phyloP scores from a whole-genome alignment of 345 rosid genomes.

The Odontarrhena argentea region DNA sequence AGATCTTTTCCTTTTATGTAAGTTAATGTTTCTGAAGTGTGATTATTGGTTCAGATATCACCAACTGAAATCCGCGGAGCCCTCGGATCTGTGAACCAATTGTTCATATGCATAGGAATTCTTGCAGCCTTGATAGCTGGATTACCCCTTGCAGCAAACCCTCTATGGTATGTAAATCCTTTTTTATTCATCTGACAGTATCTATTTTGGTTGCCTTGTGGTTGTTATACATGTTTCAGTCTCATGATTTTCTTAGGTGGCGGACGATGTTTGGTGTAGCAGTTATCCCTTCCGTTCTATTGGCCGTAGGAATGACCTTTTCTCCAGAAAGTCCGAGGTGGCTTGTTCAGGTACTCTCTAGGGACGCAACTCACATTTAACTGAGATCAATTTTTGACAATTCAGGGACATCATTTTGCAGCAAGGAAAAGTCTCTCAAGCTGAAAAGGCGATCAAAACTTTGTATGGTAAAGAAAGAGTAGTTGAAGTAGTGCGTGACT shows the following conservation, averaged over 20 bases:
- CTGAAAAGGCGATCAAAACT: conserved; percentile 75
- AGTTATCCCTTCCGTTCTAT: conserved; percentile 75
- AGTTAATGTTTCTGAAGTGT: conserved; percentile 6
- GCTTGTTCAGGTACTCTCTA: conserved; percentile 81
- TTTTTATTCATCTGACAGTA: background rate
- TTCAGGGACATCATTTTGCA: conserved; percentile 39
- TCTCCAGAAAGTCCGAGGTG: conserved; percentile 99
- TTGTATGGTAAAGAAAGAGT: conserved; percentile 96
- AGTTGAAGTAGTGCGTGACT: conserved; percentile 77
- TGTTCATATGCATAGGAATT: conserved; percentile 93
- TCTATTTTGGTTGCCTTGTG: background rate
- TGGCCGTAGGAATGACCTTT: conserved; percentile 86
- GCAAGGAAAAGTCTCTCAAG: conserved; percentile 86
- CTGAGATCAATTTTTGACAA: conserved; percentile 16
- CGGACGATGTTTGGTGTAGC: conserved; percentile 94
- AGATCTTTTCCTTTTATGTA: background rate
- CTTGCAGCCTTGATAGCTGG: conserved; percentile 97
- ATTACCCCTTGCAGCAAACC: conserved; percentile 89
- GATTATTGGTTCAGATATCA: conserved; percentile 61
- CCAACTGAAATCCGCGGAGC: conserved; percentile 99
- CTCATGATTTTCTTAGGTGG: conserved; percentile 66
- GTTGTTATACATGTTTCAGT: background rate
- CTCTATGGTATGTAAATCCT: conserved; percentile 59
- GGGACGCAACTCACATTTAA: conserved; percentile 14
- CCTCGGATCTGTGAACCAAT: conserved; percentile 94